These are phyloP conservation scores for Spirogloea muscicola DNA, from an alignment of 139 green algal species.

Conservation along the genomic window DNA sequence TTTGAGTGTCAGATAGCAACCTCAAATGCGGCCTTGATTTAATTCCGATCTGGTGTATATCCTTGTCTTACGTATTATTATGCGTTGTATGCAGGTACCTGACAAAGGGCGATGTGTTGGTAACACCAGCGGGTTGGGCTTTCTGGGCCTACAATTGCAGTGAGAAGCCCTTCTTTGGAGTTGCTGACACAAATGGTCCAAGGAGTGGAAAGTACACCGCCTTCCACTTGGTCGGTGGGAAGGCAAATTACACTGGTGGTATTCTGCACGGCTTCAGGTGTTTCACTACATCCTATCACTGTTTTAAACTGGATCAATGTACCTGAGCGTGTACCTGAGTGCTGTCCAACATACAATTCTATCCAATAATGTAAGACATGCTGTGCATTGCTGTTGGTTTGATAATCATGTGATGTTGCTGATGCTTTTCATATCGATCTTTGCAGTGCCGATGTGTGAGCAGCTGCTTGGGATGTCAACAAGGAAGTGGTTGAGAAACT, in stretches of 20 bases:
- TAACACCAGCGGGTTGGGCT: slow-evolving; percentile 15
- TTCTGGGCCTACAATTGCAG: slow-evolving; percentile 23
- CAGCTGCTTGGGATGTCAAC: slow-evolving; percentile 29
- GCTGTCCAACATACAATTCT: too few species aligned
- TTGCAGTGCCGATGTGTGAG: slow-evolving; percentile 20
- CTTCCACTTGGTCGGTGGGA: slow-evolving; percentile 33
- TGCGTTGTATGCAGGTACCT: too few species aligned
- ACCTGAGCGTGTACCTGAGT: too few species aligned
- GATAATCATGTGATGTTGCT: too few species aligned
- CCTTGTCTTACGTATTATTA: not conserved
- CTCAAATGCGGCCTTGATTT: too few species aligned
- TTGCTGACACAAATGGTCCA: slow-evolving; percentile 25
- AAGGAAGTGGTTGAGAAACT: slow-evolving; percentile 25
- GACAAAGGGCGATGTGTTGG: slow-evolving; percentile 20
- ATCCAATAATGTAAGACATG: too few species aligned
- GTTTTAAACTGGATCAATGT: too few species aligned
- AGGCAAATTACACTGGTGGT: slow-evolving; percentile 31
- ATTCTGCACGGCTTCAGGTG: slow-evolving; percentile 42
- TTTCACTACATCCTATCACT: too few species aligned
- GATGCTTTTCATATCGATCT: too few species aligned
- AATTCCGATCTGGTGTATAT: too few species aligned
- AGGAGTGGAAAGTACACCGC: slow-evolving; percentile 19
- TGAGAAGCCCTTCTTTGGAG: slow-evolving; percentile 2
- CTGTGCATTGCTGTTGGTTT: too few species aligned
- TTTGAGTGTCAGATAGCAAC: too few species aligned